Evolutionary conservation across 305 asterid species (phyloP).

Genomic region (Fraxinus dipetala): DNA sequence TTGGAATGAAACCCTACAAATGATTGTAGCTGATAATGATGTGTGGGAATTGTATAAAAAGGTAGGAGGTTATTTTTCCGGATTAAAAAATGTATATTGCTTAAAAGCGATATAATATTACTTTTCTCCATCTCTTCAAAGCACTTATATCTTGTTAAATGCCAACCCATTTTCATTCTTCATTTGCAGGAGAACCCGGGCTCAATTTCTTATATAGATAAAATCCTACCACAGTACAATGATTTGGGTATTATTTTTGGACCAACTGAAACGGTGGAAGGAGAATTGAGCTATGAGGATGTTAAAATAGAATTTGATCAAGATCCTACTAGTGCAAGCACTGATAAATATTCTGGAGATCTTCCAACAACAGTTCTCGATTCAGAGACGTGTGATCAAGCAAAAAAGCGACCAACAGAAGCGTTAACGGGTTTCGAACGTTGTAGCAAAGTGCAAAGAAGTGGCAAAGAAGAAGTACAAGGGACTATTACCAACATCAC

Average conservation of each 20-base stretch:
- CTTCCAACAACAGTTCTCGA: constrained; percentile 23
- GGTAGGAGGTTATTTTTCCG: constrained; percentile 16
- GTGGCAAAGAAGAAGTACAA: background rate
- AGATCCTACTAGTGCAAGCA: constrained; percentile 20
- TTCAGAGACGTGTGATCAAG: constrained; percentile 18
- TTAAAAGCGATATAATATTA: background rate
- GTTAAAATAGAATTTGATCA: constrained; percentile 22
- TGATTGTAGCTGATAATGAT: constrained; percentile 28
- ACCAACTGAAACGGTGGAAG: constrained; percentile 22
- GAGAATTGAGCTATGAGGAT: constrained; percentile 16
- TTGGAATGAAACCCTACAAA: constrained; percentile 33
- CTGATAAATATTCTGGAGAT: constrained; percentile 28
- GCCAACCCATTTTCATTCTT: background rate
- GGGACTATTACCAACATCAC: constrained; percentile 2
- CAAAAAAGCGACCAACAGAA: constrained; percentile 23
- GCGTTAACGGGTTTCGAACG: constrained; percentile 4
- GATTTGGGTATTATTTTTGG: constrained; percentile 31
- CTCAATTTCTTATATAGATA: constrained; percentile 29
- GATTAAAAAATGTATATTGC: background rate
- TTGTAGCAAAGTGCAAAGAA: constrained; percentile 29
- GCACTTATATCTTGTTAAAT: background rate
- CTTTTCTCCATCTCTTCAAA: background rate
- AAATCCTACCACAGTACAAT: constrained; percentile 17
- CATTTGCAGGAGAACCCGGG: constrained; percentile 36
- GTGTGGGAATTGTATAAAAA: constrained; percentile 33